A percentile compares a stretch with the other conserved stretches of the same genome.
Conservation (phyloP, 306 rosid species). For the peach (Prunus persica) region DNA sequence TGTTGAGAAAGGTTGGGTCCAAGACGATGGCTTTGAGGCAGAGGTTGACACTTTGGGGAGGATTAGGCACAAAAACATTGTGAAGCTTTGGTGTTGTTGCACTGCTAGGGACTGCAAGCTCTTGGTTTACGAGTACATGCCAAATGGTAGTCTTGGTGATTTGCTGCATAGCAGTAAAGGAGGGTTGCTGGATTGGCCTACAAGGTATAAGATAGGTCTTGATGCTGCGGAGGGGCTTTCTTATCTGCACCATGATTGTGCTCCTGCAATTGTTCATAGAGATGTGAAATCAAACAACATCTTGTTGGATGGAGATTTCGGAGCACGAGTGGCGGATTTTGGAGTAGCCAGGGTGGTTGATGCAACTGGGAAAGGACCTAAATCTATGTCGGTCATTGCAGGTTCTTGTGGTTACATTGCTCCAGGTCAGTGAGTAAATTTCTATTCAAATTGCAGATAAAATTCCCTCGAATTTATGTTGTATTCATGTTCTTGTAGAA, state of each 20-base stretch:
- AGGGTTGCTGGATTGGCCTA: constrained; percentile 88
- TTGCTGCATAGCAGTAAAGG: constrained; percentile 77
- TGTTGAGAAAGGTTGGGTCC: constrained; percentile 51
- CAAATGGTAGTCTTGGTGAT: constrained; percentile 91
- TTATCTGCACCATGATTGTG: constrained; percentile 92
- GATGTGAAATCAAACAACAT: constrained; percentile 91
- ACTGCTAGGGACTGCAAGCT: constrained; percentile 78
- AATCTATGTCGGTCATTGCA: constrained; percentile 84
- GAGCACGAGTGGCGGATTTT: constrained; percentile 90
- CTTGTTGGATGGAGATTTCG: constrained; percentile 74
- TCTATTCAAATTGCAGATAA: background rate
- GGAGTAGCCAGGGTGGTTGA: constrained; percentile 86
- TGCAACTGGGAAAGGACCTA: constrained; percentile 45
- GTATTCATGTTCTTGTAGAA: background rate
- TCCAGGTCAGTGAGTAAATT: constrained; percentile 56
- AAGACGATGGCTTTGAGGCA: constrained; percentile 67
- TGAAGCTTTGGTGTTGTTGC: constrained; percentile 95
- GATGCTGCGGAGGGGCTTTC: constrained; percentile 97
- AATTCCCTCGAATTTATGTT: background rate
- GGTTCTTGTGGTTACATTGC: constrained; percentile 98
- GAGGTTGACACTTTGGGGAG: constrained; percentile 86
- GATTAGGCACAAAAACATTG: constrained; percentile 95
- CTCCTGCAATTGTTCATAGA: constrained; percentile 88
- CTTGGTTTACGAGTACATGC: constrained; percentile 94
- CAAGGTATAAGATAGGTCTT: constrained; percentile 74